A percentile compares a stretch with the other conserved stretches of the same genome.
Evolutionary conservation across 495 filamentous ascomycete species (phyloP).

Genomic region (Neurospora hispaniola): DNA sequence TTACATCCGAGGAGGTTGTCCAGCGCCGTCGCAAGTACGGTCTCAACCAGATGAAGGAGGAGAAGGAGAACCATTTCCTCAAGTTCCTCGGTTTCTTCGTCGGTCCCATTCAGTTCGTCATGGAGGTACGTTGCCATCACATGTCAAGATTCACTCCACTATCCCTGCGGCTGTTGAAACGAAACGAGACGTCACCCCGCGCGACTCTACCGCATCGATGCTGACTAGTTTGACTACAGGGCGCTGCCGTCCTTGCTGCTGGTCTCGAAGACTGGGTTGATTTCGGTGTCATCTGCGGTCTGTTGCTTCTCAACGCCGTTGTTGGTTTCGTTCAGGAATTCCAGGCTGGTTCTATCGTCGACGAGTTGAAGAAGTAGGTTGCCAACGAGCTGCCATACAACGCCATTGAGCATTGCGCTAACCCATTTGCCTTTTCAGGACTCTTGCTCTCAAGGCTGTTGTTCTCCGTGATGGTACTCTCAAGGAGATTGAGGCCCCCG

Average conservation of each 20-base stretch:
- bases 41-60: conserved; percentile 79
- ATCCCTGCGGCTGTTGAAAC: conserved; percentile 15
- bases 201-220: conserved; percentile 9
- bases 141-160: background rate
- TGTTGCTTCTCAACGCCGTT: conserved; percentile 67
- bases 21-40: conserved; percentile 68
- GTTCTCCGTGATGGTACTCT: conserved; percentile 68
- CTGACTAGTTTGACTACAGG: conserved; percentile 17
- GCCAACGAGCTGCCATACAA: background rate
- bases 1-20: conserved; percentile 59
- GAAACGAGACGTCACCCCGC: conserved; percentile 15
- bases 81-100: conserved; percentile 81
- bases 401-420: conserved; percentile 1
- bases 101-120: conserved; percentile 88
- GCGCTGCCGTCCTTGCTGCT: conserved; percentile 43
- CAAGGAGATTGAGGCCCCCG: conserved; percentile 61
- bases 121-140: conserved; percentile 55
- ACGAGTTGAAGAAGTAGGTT: conserved; percentile 65
- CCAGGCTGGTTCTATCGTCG: conserved; percentile 83
- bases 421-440: conserved; percentile 24
- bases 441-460: conserved; percentile 72
- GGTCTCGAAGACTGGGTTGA: conserved; percentile 76
- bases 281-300: conserved; percentile 67
- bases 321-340: conserved; percentile 86
- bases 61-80: conserved; percentile 72